phyloP scores from a whole-genome alignment of 768 basidiomycete genomes.

The Calocybe cyanea region DNA sequence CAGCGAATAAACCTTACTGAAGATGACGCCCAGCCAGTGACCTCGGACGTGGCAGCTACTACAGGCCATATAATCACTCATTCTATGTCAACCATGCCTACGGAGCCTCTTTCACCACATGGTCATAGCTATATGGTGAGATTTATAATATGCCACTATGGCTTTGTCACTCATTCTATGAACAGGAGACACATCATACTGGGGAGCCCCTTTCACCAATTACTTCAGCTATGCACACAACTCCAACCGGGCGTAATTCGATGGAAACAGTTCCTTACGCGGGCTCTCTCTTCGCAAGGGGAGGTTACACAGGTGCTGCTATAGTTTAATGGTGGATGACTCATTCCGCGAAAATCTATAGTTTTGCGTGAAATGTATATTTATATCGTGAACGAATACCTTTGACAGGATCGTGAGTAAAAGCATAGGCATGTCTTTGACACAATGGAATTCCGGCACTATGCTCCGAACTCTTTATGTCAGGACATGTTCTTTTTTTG shows the following conservation, averaged over 20 bases:
- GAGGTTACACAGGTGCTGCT: constrained; percentile 27
- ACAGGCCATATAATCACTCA: constrained; percentile 1
- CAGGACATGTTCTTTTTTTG: constrained; percentile 2
- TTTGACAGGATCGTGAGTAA: too few relatives aligned
- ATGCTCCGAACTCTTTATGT: too few relatives aligned
- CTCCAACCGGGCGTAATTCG: constrained; percentile 22
- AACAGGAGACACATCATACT: constrained; percentile 8
- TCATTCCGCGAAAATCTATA: too few relatives aligned
- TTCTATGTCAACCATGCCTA: constrained; percentile 9
- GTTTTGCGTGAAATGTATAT: too few relatives aligned
- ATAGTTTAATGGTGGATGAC: constrained; percentile 31
- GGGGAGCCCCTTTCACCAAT: constrained; percentile 23
- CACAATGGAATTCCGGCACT: too few relatives aligned
- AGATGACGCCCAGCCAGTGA: constrained; percentile 8
- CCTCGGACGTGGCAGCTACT: background rate
- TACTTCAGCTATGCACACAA: constrained; percentile 27
- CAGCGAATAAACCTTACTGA: constrained; percentile 13
- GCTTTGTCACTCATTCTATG: background rate
- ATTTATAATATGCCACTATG: background rate
- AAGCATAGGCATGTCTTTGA: too few relatives aligned
- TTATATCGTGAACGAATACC: too few relatives aligned
- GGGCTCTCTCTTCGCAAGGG: constrained; percentile 17
- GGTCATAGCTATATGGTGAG: constrained; percentile 5
- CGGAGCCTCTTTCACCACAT: background rate
- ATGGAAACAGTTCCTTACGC: constrained; percentile 25